Percentiles rank a stretch among this genome's conserved stretches.
phyloP scores from a whole-genome alignment of 441 rosid species.

The Dalechampia spathulata region DNA sequence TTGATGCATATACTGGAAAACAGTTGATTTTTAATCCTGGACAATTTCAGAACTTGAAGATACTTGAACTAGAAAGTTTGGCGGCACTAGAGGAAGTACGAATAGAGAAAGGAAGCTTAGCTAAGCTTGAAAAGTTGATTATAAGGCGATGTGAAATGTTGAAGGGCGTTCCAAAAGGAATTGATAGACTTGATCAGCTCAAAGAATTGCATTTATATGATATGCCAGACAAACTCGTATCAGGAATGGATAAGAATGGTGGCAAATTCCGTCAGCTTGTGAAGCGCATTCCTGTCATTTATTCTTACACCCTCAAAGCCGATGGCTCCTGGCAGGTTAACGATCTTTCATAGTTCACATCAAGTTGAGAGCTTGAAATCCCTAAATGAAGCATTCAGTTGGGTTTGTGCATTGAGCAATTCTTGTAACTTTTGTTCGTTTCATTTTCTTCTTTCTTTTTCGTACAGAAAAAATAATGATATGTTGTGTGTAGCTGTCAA shows the following conservation, averaged over 20 bases:
- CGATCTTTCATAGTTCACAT: background rate
- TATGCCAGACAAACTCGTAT: background rate
- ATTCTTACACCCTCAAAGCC: background rate
- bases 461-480: too few relatives aligned
- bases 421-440: too few relatives aligned
- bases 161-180: background rate
- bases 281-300: constrained; percentile 1
- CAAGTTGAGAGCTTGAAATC: too few relatives aligned
- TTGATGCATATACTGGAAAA: background rate
- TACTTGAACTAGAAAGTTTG: background rate
- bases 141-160: background rate
- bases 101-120: constrained; percentile 9
- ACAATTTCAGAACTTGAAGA: background rate
- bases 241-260: background rate
- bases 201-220: background rate
- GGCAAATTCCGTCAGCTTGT: background rate
- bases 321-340: background rate
- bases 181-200: background rate
- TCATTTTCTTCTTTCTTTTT: too few relatives aligned
- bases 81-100: background rate
- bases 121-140: background rate
- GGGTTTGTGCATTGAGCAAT: too few relatives aligned
- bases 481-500: too few relatives aligned
- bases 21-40: background rate
- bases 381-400: too few relatives aligned